phyloP scores from a whole-genome alignment of 106 monocot genomes.

The Dendrobium chrysotoxum region DNA sequence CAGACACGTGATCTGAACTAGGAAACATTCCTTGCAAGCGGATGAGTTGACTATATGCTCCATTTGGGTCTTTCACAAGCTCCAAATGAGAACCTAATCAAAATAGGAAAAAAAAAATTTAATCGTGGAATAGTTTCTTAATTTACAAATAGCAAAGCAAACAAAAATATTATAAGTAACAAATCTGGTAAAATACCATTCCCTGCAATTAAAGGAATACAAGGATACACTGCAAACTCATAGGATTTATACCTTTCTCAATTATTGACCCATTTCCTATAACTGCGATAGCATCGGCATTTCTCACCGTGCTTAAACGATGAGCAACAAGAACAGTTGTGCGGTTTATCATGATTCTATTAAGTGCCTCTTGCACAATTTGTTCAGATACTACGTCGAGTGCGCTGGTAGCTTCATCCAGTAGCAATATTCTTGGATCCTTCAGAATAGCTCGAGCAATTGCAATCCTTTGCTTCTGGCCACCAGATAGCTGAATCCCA shows the following conservation, averaged over 20 bases:
- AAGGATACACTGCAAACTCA: neutral
- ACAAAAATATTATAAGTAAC: no score
- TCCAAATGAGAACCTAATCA: neutral
- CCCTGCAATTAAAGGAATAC: neutral
- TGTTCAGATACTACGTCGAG: conserved; percentile 40
- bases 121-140: no score
- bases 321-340: conserved; percentile 54
- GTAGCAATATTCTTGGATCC: conserved; percentile 44
- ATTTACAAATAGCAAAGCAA: no score
- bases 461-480: conserved; percentile 57
- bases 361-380: conserved; percentile 43
- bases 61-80: neutral
- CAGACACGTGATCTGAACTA: neutral
- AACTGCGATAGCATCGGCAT: conserved; percentile 45
- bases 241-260: conserved; percentile 33
- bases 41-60: neutral
- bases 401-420: conserved; percentile 64
- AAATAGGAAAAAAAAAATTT: neutral
- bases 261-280: conserved; percentile 31
- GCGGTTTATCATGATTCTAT: conserved; percentile 35
- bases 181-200: no score
- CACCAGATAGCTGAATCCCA: conserved; percentile 52
- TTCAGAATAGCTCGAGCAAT: conserved; percentile 58
- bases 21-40: neutral
- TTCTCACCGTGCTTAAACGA: conserved; percentile 41